Percentiles rank a stretch among this genome's conserved stretches.
Evolutionary conservation across 2,329 filamentous ascomycete genomes (phyloP).

Genomic region (Chrysoporthe austroafricana): DNA sequence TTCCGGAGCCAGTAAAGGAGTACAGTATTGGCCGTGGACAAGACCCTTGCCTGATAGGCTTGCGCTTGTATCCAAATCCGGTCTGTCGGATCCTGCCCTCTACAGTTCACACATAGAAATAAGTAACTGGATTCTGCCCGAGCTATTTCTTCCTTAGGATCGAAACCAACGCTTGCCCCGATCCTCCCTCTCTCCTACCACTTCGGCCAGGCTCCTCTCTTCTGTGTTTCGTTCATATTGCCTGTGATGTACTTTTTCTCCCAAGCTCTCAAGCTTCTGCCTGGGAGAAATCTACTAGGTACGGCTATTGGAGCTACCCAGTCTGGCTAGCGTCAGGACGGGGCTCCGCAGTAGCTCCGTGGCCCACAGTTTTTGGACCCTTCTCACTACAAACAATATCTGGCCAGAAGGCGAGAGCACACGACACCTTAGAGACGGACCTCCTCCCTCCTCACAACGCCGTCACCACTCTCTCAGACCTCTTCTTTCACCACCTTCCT

Average conservation of each 20-base stretch:
- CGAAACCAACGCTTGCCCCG: too few relatives aligned
- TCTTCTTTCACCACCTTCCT: neutral
- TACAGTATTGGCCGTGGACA: neutral
- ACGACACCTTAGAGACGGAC: constrained; percentile 24
- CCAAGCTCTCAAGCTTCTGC: too few relatives aligned
- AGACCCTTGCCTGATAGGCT: neutral
- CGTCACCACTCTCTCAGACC: constrained; percentile 13
- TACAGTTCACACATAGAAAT: too few relatives aligned
- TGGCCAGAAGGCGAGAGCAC: constrained; percentile 26
- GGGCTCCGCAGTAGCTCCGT: constrained; percentile 22
- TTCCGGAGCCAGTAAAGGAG: neutral
- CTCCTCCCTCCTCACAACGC: constrained; percentile 4
- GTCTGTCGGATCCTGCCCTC: too few relatives aligned
- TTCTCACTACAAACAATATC: constrained; percentile 18
- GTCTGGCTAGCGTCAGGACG: constrained; percentile 15
- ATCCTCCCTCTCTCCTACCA: neutral
- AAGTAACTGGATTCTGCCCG: neutral
- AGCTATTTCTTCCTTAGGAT: neutral
- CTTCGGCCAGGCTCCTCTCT: neutral
- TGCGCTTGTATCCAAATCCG: too few relatives aligned
- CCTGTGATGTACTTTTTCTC: too few relatives aligned
- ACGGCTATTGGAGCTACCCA: constrained; percentile 14
- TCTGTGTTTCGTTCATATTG: neutral
- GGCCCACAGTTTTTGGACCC: constrained; percentile 24
- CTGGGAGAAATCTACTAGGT: neutral